These are phyloP conservation scores for Helotiales sp. DNA, from an alignment of 2,329 filamentous ascomycete species.

Conservation along the genomic window DNA sequence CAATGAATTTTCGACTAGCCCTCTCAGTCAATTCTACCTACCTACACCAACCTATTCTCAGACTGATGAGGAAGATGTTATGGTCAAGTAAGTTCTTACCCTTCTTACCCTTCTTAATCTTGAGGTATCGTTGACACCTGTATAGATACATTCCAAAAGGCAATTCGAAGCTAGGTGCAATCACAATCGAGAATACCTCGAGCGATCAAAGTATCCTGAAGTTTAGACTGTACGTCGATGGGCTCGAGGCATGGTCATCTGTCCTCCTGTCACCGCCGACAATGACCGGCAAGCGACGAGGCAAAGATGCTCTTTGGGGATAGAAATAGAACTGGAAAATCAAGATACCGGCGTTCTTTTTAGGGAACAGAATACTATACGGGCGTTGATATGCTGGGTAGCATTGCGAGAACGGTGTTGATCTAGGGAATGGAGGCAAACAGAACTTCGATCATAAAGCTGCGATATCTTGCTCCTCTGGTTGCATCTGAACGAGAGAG, in stretches of 20 bases:
- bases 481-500: neutral
- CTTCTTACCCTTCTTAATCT: no score
- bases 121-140: slow-evolving; percentile 22
- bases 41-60: slow-evolving; percentile 83
- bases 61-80: slow-evolving; percentile 76
- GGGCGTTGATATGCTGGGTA: neutral
- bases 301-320: slow-evolving; percentile 34
- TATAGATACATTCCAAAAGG: slow-evolving; percentile 75
- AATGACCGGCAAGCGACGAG: slow-evolving; percentile 25
- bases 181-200: slow-evolving; percentile 72
- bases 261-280: slow-evolving; percentile 49
- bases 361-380: neutral
- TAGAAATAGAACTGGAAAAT: slow-evolving; percentile 12
- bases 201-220: slow-evolving; percentile 71
- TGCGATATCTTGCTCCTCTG: neutral
- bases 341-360: slow-evolving; percentile 5
- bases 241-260: slow-evolving; percentile 73
- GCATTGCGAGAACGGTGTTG: neutral
- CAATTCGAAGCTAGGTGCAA: slow-evolving; percentile 83
- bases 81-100: slow-evolving; percentile 67
- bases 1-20: slow-evolving; percentile 90
- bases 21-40: slow-evolving; percentile 90
- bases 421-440: neutral
- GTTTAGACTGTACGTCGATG: slow-evolving; percentile 83
- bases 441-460: neutral